Conservation (phyloP, 2,329 filamentous ascomycete genomes). For the Botryotinia calthae region DNA sequence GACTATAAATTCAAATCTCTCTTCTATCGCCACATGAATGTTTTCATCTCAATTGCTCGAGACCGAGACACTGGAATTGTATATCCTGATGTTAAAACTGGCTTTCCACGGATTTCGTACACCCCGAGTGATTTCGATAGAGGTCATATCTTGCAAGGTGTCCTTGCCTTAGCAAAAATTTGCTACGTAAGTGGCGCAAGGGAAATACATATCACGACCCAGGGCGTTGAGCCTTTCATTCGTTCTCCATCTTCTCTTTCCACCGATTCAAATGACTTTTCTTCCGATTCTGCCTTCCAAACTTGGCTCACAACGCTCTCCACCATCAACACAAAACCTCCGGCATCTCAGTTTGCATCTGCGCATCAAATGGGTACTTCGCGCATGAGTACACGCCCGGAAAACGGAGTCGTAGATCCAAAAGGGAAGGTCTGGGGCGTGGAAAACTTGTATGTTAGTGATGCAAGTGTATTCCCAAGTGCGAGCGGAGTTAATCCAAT, state of each 20-base stretch:
- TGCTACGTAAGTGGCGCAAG: constrained; percentile 73
- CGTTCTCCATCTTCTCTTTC: not conserved
- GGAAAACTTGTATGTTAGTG: constrained; percentile 65
- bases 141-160: constrained; percentile 66
- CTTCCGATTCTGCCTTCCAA: constrained; percentile 57
- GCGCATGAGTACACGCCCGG: constrained; percentile 57
- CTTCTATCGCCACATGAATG: constrained; percentile 65
- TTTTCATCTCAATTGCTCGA: constrained; percentile 70
- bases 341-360: constrained; percentile 51
- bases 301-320: constrained; percentile 52
- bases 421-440: constrained; percentile 63
- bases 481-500: constrained; percentile 81
- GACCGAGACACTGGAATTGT: constrained; percentile 76
- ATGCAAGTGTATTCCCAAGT: constrained; percentile 73
- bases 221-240: constrained; percentile 61
- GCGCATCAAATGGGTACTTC: constrained; percentile 82
- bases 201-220: constrained; percentile 70
- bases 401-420: constrained; percentile 57
- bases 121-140: constrained; percentile 69
- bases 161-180: constrained; percentile 71
- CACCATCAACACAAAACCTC: constrained; percentile 1
- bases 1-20: constrained; percentile 71
- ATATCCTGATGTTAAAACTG: constrained; percentile 66
- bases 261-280: not conserved
- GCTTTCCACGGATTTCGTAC: constrained; percentile 67